Evolutionary conservation across 805 yeast species (phyloP), one percentile per base, ranked within the genome.

Genomic region (Wickerhamiella lipophila): DNA sequence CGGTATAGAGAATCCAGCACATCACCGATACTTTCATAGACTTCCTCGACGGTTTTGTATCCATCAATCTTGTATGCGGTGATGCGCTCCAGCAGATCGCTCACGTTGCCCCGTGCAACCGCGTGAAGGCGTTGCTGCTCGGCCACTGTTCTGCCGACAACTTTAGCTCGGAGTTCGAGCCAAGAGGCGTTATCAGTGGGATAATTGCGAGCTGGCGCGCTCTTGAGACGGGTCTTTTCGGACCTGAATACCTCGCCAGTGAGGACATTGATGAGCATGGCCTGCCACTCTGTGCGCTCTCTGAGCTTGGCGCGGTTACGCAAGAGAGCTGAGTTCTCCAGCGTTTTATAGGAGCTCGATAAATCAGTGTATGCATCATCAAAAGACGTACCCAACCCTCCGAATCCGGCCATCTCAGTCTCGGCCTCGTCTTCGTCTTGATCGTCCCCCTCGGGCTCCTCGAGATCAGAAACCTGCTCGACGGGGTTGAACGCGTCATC

Each of bases 221-320:
- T 80, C 3, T 84, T 80, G 41, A 66, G 48, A 21, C 70, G 60
- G 29, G 65, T 56, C 65, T 89, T 92, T 60, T 92, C 98, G 11
- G 89, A 81, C 30, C 81, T 76, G 18, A 92, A 87, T 48, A 92
- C 95, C 64, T 92, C 97, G 56, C 98, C 97, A 2, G 94, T 89
- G 30, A 92, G 73, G 3, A 92, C 97, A 2, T 87, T 75, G 9
- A 83, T 75, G 44, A 92, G 71, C 95, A 92, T 86, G 0, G 89
- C 76, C 64, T 92, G 97, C 98, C 98, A 92, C 65, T 87, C 95
- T 11, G 88, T 68, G 44, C 97, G 72, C 60, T 87, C 96, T 9
- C 78, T 53, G 47, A 62, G 54, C 42, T 60, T 58, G 19, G 65
- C 65, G 1, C 64, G 60, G 26, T 55, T 58, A 36, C 60, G 58